phyloP scores from a whole-genome alignment of 805 yeast species.

The Kluyveromyces starmeri region DNA sequence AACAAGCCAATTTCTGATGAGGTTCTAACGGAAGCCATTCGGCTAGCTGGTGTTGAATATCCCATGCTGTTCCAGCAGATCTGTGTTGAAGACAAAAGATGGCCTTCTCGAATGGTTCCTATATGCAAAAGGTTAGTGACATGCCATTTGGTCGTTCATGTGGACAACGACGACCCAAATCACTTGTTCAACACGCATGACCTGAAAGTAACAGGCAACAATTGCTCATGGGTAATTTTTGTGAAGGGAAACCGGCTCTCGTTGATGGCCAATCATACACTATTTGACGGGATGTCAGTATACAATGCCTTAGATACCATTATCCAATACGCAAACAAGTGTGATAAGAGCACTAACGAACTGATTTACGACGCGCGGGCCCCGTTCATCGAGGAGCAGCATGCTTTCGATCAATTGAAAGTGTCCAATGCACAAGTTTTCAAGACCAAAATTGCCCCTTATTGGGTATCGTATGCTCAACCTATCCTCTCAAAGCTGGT shows the following conservation, averaged over 20 bases:
- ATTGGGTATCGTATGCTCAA: neutral
- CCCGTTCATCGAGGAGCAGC: neutral
- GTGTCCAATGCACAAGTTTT: neutral
- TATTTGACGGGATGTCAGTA: constrained; percentile 5
- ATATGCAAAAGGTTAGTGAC: neutral
- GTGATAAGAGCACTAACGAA: neutral
- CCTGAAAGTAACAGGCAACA: neutral
- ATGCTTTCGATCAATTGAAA: constrained; percentile 1
- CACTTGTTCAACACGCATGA: neutral
- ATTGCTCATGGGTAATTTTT: constrained; percentile 1
- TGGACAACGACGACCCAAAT: neutral
- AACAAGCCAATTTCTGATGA: constrained; percentile 6
- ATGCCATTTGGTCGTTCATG: constrained; percentile 1
- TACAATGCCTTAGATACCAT: constrained; percentile 1
- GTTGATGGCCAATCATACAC: neutral
- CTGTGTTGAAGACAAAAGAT: neutral
- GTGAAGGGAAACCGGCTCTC: neutral
- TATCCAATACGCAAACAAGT: constrained; percentile 1
- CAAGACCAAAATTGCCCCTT: neutral
- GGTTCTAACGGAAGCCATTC: constrained; percentile 1
- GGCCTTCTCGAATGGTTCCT: neutral
- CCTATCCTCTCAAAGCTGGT: neutral
- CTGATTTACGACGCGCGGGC: constrained; percentile 1
- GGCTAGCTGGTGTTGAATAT: neutral
- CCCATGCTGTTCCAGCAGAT: constrained; percentile 2